Evolutionary conservation across 345 rosid genomes (phyloP), one percentile per base, ranked within the genome.

Genomic region (Murraya koenigii): DNA sequence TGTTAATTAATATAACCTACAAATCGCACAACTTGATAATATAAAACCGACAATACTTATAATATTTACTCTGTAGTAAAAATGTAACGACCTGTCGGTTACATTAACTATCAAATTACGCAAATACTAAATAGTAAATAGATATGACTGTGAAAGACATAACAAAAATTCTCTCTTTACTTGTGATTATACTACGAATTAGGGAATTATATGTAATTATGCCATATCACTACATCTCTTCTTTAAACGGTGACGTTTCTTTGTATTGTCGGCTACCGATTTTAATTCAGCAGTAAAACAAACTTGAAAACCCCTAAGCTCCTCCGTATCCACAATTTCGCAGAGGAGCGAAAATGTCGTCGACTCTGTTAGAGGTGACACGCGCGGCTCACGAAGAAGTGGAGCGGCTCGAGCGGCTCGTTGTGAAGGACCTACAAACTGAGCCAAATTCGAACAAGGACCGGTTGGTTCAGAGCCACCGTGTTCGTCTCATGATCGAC

Each of bases 361-460:
- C 99, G 78, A 94, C 98, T 41, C 88, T 94, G 61, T 87, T 97
- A 72, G 99, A 93, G 89, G 84, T 84, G 79, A 93, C 97, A 49
- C 93, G 99, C 36, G 88, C 94, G 17, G 83, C 90, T 35, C 99
- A 97, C 60, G 98, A 97, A 85, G 98, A 97, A 75, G 84, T 94
- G 61, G 99, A 97, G 82, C 86, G 94, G 58, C 38, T 93, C 23
- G 98, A 97, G 82, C 92, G 98, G 58, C 86, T 94, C 25, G 74
- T 97, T 69, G 97, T 94, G 67, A 89, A 91, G 88, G 98, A 97
- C 84, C 90, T 97, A 55, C 99, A 93, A 81, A 90, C 82, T 9
- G 96, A 89, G 83, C 96, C 97, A 6, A 67, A 92, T 22, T 64
- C 84, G 39, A 80, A 72, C 85, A 94, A 82, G 85, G 99, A 93